Conservation (phyloP, 306 rosid genomes). For the Comarum palustre region DNA sequence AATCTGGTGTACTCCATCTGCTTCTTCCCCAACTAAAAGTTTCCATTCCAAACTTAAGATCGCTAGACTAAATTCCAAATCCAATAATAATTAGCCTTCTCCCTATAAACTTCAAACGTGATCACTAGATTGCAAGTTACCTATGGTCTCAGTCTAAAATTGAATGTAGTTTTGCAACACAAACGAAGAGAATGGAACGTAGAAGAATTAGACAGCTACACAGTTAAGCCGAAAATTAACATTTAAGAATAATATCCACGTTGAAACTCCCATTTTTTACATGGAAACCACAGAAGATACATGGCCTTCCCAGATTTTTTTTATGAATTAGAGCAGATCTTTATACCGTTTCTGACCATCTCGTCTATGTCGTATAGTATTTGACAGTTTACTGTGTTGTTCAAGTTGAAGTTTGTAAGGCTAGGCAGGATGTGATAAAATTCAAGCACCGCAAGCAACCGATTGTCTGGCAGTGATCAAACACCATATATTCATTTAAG, state of each 20-base stretch:
- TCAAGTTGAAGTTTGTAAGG: not conserved
- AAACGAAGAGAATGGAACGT: not conserved
- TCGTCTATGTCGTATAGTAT: not conserved
- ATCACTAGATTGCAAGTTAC: not conserved
- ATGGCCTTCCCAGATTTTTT: too few relatives aligned
- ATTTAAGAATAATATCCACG: not conserved
- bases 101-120: not conserved
- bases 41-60: constrained; percentile 3
- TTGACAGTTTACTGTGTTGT: not conserved
- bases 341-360: not conserved
- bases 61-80: too few relatives aligned
- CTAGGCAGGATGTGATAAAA: not conserved
- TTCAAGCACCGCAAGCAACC: not conserved
- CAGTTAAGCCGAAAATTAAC: not conserved
- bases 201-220: not conserved
- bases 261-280: too few relatives aligned
- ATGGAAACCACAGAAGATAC: not conserved
- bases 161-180: not conserved
- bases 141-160: not conserved
- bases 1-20: not conserved
- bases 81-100: not conserved
- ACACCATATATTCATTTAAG: not conserved
- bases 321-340: not conserved
- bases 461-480: not conserved
- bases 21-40: not conserved